Conservation (phyloP, 768 basidiomycete species). For the Rhizopogon roseolus region DNA sequence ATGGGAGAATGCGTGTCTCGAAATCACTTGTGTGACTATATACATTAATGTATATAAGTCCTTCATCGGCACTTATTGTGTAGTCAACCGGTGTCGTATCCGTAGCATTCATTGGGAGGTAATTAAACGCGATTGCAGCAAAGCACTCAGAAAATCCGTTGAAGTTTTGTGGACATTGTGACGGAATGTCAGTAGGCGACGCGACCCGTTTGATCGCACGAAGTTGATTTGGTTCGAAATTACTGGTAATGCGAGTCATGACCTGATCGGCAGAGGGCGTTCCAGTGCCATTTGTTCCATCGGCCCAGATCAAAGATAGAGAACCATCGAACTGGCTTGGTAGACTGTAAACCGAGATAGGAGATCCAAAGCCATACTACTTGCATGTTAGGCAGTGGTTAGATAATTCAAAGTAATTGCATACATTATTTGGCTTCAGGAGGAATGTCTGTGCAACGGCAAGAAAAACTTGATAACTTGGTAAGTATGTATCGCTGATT, state of each 20-base stretch:
- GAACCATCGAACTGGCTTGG: slow-evolving; percentile 48
- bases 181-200: slow-evolving; percentile 44
- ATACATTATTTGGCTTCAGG: slow-evolving; percentile 51
- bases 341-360: slow-evolving; percentile 45
- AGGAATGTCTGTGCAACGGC: slow-evolving; percentile 61
- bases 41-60: slow-evolving; percentile 62
- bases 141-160: slow-evolving; percentile 66
- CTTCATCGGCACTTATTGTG: slow-evolving; percentile 64
- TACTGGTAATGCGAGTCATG: slow-evolving; percentile 53
- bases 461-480: slow-evolving; percentile 40
- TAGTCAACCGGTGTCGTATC: slow-evolving; percentile 47
- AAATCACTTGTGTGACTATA: slow-evolving; percentile 61
- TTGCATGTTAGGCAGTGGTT: not conserved
- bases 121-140: slow-evolving; percentile 59
- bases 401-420: slow-evolving; percentile 12
- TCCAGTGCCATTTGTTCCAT: slow-evolving; percentile 54
- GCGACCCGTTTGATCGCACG: slow-evolving; percentile 44
- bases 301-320: slow-evolving; percentile 59
- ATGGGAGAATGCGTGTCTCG: slow-evolving; percentile 60
- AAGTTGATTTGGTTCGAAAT: slow-evolving; percentile 45
- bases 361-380: slow-evolving; percentile 61
- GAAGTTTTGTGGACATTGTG: slow-evolving; percentile 70
- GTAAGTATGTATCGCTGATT: not conserved
- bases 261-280: slow-evolving; percentile 53
- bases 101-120: slow-evolving; percentile 40